Evolutionary conservation across 495 filamentous ascomycete genomes (phyloP).

Genomic region (Durotheca rogersii): DNA sequence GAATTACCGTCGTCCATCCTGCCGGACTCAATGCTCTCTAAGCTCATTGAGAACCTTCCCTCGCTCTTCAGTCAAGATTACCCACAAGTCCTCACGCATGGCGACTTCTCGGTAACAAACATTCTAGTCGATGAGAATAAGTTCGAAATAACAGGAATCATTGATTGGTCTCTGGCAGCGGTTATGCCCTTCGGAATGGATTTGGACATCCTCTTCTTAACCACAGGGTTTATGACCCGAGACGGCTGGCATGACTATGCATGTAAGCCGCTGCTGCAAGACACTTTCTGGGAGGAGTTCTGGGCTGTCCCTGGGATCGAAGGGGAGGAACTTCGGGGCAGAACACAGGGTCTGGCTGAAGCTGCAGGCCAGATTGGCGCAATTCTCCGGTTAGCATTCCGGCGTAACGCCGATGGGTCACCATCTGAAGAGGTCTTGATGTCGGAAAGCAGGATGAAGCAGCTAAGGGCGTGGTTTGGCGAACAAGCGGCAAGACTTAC

Average conservation of each 20-base stretch:
- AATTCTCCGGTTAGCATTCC: slow-evolving; percentile 32
- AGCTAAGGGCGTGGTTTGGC: background rate
- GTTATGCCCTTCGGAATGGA: slow-evolving; percentile 39
- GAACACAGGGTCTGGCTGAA: slow-evolving; percentile 15
- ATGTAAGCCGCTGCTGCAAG: slow-evolving; percentile 17
- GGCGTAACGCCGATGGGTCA: slow-evolving; percentile 33
- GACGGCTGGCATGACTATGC: slow-evolving; percentile 33
- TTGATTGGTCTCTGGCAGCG: slow-evolving; percentile 38
- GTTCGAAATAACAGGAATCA: slow-evolving; percentile 38
- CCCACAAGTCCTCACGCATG: slow-evolving; percentile 38
- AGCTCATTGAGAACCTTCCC: slow-evolving; percentile 29
- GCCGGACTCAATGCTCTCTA: slow-evolving; percentile 14
- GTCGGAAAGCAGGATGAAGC: background rate
- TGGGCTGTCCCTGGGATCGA: slow-evolving; percentile 22
- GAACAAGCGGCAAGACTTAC: no score
- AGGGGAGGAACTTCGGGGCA: slow-evolving; percentile 19
- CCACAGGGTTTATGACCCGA: slow-evolving; percentile 32
- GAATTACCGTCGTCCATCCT: slow-evolving; percentile 13
- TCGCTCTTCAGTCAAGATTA: slow-evolving; percentile 32
- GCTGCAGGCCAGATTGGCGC: slow-evolving; percentile 24
- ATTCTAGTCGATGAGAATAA: slow-evolving; percentile 36
- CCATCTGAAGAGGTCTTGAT: slow-evolving; percentile 18
- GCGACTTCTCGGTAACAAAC: slow-evolving; percentile 37
- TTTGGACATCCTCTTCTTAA: slow-evolving; percentile 31
- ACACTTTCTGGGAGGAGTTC: slow-evolving; percentile 34